Evolutionary conservation across 805 yeast genomes (phyloP), one percentile per base, ranked within the genome.

Genomic region (Wickerhamiella parazyma): DNA sequence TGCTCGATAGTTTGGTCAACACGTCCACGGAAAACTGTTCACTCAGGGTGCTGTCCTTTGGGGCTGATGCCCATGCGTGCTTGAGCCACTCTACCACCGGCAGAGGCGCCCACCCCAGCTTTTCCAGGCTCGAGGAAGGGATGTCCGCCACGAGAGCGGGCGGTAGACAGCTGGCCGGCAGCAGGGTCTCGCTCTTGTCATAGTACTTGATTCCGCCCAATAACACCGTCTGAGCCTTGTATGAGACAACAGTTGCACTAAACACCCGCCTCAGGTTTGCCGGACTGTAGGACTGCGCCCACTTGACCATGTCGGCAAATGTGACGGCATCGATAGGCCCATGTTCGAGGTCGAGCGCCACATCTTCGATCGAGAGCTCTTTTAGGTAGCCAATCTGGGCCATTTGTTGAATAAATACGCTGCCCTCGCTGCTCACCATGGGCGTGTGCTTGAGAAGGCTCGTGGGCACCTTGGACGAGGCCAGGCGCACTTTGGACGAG

Each of bases 121-220:
- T 26, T 26, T 52, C 53, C 25, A 60, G 36, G 24, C 51, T 53
- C 1, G 42, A 28, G 11, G 41, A 33, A 9, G 49, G 29, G 14
- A 55, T 36, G 26, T 48, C 48, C 25, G 39, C 47, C 10, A 51
- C 41, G 18, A 57, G 46, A 6, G 33, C 47, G 17, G 45, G 39
- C 2, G 66, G 63, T 24, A 64, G 28, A 39, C 66, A 60, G 4
- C 44, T 42, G 4, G 44, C 48, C 0, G 68, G 68, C 3, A 64
- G 40, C 41, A 50, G 25, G 1, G 39, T 53, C 7, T 53, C 51
- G 0, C 58, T 59, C 28, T 55, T 55, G 26, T 58, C 62, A 38
- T 49, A 63, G 28, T 39, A 50, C 11, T 9, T 35, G 8, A 58
- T 35, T 10, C 47, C 45, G 3, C 53, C 54, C 39, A 63, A 42